Percentiles rank a stretch among this genome's conserved stretches.
These are phyloP conservation scores for Phyllosticta paracitricarpa DNA, from an alignment of 2,329 filamentous ascomycete genomes.

Conservation along the genomic window DNA sequence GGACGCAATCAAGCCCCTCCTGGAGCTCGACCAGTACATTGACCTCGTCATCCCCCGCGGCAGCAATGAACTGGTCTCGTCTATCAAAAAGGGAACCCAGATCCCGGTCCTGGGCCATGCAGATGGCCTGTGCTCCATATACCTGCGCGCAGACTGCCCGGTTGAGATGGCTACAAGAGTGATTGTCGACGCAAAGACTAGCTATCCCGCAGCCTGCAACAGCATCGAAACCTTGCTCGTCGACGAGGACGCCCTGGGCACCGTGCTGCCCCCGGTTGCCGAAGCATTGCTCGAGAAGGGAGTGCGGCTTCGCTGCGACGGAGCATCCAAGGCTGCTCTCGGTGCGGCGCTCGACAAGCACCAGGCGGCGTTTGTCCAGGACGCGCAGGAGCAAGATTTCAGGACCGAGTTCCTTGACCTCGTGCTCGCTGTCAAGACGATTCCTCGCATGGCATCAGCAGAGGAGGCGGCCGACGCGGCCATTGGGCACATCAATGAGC, in stretches of 20 bases:
- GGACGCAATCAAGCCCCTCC: conserved; percentile 79
- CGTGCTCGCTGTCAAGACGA: conserved; percentile 71
- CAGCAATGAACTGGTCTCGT: conserved; percentile 79
- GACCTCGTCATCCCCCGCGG: conserved; percentile 92
- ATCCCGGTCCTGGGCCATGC: conserved; percentile 96
- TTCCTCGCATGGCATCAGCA: conserved; percentile 33
- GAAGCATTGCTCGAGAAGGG: conserved; percentile 63
- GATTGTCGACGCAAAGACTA: conserved; percentile 83
- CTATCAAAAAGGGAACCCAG: conserved; percentile 81
- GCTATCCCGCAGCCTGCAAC: conserved; percentile 94
- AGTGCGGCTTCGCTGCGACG: conserved; percentile 75
- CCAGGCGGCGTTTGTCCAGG: conserved; percentile 43
- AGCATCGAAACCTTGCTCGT: conserved; percentile 85
- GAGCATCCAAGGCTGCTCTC: conserved; percentile 55
- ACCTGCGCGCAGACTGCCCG: conserved; percentile 72
- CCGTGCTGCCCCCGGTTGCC: conserved; percentile 62
- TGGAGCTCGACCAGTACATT: conserved; percentile 76
- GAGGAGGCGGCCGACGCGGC: conserved; percentile 50
- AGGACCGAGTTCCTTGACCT: conserved; percentile 84
- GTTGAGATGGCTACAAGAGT: conserved; percentile 61
- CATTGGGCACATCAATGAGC: conserved; percentile 78
- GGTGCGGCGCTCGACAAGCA: conserved; percentile 34
- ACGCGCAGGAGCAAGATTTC: conserved; percentile 63
- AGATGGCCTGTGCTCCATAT: conserved; percentile 83
- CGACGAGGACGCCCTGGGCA: conserved; percentile 57